Percentiles rank a stretch among this genome's conserved stretches.
phyloP scores from a whole-genome alignment of 768 basidiomycete genomes.

The Rhizopogon sp. region DNA sequence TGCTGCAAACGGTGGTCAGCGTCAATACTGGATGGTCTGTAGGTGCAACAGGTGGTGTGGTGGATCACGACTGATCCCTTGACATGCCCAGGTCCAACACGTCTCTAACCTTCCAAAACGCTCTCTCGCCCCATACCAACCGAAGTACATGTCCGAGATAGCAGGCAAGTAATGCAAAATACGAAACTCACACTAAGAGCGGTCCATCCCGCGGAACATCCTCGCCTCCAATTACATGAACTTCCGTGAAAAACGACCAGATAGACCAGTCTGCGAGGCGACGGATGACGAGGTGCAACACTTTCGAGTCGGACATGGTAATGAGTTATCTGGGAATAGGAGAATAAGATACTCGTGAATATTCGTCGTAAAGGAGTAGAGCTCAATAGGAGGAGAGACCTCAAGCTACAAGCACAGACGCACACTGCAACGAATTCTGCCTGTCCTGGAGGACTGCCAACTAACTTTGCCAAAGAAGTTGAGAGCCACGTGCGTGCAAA shows the following conservation, averaged over 20 bases:
- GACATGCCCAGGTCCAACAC: not conserved
- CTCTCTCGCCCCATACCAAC: not conserved
- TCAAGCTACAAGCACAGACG: not conserved
- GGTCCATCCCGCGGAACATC: constrained; percentile 85
- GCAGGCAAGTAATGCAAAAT: not conserved
- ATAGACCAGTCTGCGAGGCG: constrained; percentile 69
- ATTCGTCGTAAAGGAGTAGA: not conserved
- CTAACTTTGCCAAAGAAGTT: not conserved
- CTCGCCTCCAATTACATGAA: constrained; percentile 82
- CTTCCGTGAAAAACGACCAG: constrained; percentile 83
- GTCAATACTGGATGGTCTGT: not conserved
- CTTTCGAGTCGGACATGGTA: constrained; percentile 30
- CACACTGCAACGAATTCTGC: not conserved
- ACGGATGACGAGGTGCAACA: constrained; percentile 69
- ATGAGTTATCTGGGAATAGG: not conserved
- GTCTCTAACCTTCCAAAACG: not conserved
- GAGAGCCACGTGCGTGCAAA: not conserved
- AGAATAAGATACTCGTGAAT: not conserved
- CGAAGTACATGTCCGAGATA: not conserved
- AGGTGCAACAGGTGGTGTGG: not conserved
- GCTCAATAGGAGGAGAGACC: not conserved
- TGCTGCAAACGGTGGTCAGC: constrained; percentile 34
- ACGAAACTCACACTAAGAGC: constrained; percentile 77
- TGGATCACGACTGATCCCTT: too few species aligned
- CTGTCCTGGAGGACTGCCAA: not conserved